Conservation (phyloP, 1,284 basidiomycete genomes). For the Leccinum subfulvum region DNA sequence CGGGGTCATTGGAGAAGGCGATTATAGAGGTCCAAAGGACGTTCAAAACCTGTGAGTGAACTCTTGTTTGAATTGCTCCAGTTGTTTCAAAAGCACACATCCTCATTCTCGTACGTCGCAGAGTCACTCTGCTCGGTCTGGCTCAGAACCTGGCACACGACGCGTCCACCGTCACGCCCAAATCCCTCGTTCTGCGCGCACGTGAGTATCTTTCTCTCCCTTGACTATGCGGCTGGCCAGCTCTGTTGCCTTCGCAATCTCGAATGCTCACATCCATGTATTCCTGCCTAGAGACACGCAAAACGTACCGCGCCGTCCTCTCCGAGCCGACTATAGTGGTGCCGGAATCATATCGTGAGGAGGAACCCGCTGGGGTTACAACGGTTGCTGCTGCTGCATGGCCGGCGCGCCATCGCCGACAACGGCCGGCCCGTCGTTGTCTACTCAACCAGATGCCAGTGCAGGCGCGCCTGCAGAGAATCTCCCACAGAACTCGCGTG, state of each 20-base stretch:
- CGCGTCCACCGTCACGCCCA: conserved; percentile 57
- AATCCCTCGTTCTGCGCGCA: conserved; percentile 68
- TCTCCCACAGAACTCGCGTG: neutral
- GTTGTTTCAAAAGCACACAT: neutral
- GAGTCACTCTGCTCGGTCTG: conserved; percentile 65
- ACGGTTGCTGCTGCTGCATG: neutral
- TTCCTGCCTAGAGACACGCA: conserved; percentile 45
- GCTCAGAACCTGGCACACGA: conserved; percentile 65
- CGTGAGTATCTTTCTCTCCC: conserved; percentile 46
- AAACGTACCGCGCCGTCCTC: conserved; percentile 67
- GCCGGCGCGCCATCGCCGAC: neutral
- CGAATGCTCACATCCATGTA: neutral
- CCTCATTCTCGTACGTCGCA: conserved; percentile 22
- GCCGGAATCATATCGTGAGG: conserved; percentile 31
- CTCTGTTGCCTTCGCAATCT: neutral
- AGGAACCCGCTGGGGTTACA: neutral
- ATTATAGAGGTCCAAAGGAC: conserved; percentile 68
- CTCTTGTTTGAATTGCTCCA: neutral
- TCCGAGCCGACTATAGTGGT: conserved; percentile 68
- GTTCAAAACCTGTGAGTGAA: conserved; percentile 68
- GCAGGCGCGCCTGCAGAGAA: neutral
- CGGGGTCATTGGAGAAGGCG: conserved; percentile 53
- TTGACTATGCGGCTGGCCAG: neutral
- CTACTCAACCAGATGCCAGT: neutral
- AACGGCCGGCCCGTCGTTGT: neutral